A percentile compares a stretch with the other conserved stretches of the same genome.
These are phyloP conservation scores for Neurospora terricola DNA, from an alignment of 495 filamentous ascomycete species.

Conservation along the genomic window DNA sequence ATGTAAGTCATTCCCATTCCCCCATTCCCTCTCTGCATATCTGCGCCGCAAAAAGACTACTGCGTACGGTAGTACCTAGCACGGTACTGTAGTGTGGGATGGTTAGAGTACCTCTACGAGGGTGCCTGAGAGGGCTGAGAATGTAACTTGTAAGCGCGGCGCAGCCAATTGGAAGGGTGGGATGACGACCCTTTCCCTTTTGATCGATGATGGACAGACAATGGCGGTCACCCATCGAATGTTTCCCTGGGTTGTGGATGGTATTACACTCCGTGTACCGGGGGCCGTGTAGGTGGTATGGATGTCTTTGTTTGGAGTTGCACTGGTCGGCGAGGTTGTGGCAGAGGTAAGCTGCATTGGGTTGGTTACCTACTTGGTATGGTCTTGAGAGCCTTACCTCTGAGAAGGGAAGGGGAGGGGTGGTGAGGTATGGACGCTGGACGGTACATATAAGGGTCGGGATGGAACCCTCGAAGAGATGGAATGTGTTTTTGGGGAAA, in stretches of 20 bases:
- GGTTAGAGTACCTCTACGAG: neutral
- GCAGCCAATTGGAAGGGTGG: neutral
- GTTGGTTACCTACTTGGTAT: neutral
- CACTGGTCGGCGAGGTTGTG: neutral
- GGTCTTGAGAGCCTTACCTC: neutral
- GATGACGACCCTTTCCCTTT: neutral
- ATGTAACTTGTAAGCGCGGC: neutral
- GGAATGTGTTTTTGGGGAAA: neutral
- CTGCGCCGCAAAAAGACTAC: neutral
- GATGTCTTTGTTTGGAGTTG: neutral
- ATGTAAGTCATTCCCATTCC: neutral
- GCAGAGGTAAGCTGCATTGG: neutral
- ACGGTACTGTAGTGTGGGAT: neutral
- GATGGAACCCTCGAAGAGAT: neutral
- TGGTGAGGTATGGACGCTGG: neutral
- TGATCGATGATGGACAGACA: neutral
- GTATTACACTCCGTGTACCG: neutral
- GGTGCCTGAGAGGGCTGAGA: neutral
- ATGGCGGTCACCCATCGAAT: neutral
- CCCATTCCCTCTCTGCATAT: neutral
- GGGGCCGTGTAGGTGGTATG: neutral
- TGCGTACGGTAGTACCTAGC: neutral
- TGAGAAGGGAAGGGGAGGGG: neutral
- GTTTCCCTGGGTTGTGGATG: neutral
- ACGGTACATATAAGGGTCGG: neutral